phyloP scores from a whole-genome alignment of 495 filamentous ascomycete species.

The Penicillium tannophilum region DNA sequence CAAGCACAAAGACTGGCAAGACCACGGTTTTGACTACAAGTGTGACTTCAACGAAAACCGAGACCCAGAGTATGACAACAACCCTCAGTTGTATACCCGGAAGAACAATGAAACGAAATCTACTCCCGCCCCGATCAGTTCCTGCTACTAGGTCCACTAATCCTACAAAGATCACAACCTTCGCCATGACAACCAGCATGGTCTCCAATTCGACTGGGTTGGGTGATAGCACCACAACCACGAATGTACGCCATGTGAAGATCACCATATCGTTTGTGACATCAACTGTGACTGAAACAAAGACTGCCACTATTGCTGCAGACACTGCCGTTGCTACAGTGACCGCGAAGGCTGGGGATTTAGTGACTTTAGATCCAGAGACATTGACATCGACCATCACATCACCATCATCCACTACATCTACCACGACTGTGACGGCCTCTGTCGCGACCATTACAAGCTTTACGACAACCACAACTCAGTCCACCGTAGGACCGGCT shows the following conservation, averaged over 20 bases:
- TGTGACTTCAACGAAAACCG: background rate
- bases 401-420: background rate
- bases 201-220: no score
- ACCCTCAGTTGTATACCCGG: constrained; percentile 1
- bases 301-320: background rate
- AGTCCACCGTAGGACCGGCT: background rate
- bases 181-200: background rate
- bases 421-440: background rate
- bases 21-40: background rate
- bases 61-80: background rate
- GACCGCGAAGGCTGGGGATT: background rate
- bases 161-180: background rate
- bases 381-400: constrained; percentile 1
- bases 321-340: background rate
- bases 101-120: background rate
- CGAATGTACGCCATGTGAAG: background rate
- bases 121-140: background rate
- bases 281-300: background rate
- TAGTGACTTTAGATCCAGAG: background rate
- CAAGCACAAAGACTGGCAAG: background rate
- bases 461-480: background rate
- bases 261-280: background rate
- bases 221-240: background rate
- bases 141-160: background rate
- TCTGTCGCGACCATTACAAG: background rate